Evolutionary conservation across 768 basidiomycete species (phyloP).

Genomic region (Amanita phalloides): DNA sequence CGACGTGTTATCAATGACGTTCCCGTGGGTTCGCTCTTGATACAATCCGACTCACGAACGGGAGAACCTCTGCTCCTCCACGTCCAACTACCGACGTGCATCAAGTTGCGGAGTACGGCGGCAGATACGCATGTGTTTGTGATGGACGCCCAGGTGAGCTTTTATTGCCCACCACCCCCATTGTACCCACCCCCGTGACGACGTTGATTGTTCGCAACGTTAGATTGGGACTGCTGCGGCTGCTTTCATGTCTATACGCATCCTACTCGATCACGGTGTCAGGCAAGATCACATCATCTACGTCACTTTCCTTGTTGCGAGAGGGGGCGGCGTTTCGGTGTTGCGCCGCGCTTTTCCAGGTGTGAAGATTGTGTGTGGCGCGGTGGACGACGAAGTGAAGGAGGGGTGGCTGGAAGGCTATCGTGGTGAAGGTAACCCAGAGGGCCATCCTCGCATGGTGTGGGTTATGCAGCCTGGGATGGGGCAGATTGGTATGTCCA

Average conservation of each 20-base stretch:
- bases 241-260: conserved; percentile 90
- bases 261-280: conserved; percentile 89
- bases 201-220: background rate
- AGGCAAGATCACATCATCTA: conserved; percentile 79
- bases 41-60: conserved; percentile 76
- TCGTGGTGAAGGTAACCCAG: conserved; percentile 35
- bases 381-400: conserved; percentile 66
- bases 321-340: conserved; percentile 68
- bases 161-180: background rate
- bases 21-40: conserved; percentile 78
- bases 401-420: conserved; percentile 64
- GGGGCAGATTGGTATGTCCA: conserved; percentile 71
- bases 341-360: conserved; percentile 76
- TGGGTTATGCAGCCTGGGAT: conserved; percentile 85
- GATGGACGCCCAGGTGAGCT: conserved; percentile 72
- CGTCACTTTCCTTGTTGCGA: conserved; percentile 80
- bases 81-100: conserved; percentile 60
- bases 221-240: conserved; percentile 94
- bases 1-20: conserved; percentile 79
- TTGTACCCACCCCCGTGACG: background rate
- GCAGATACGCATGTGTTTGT: conserved; percentile 73
- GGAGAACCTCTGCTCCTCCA: conserved; percentile 88
- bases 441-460: conserved; percentile 48
- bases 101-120: conserved; percentile 59
- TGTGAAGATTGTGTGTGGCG: conserved; percentile 78